Evolutionary conservation across 305 asterid species (phyloP).

Genomic region (Fraxinus xanthoxyloides): DNA sequence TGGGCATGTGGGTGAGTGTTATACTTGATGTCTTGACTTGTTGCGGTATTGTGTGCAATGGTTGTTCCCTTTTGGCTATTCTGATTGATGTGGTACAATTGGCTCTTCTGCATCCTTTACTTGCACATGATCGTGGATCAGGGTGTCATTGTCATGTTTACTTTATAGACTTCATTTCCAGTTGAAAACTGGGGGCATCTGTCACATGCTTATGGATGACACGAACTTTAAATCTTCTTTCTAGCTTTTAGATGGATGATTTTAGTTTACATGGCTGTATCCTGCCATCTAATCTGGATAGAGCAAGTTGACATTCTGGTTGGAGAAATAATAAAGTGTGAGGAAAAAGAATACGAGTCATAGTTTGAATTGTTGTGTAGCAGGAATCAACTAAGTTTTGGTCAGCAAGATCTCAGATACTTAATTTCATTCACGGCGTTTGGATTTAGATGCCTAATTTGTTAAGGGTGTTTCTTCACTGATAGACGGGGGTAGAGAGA

Average conservation of each 20-base stretch:
- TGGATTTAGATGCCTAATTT: constrained; percentile 7
- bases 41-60: background rate
- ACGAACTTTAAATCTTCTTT: background rate
- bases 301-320: constrained; percentile 19
- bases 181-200: constrained; percentile 15
- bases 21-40: background rate
- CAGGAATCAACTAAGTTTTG: background rate
- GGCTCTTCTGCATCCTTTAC: constrained; percentile 13
- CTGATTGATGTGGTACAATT: constrained; percentile 2
- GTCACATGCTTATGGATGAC: constrained; percentile 15
- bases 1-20: constrained; percentile 96
- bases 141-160: constrained; percentile 15
- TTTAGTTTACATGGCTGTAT: background rate
- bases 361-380: background rate
- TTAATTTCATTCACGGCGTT: background rate
- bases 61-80: background rate
- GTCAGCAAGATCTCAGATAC: background rate
- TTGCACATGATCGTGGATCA: background rate
- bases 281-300: constrained; percentile 17
- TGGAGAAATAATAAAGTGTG: background rate
- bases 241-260: constrained; percentile 4
- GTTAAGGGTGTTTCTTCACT: background rate
- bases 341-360: background rate
- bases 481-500: constrained; percentile 6
- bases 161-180: background rate